Base-by-base conservation (phyloP, 23 red algal genomes). In the Gracilaria gracilis region DNA sequence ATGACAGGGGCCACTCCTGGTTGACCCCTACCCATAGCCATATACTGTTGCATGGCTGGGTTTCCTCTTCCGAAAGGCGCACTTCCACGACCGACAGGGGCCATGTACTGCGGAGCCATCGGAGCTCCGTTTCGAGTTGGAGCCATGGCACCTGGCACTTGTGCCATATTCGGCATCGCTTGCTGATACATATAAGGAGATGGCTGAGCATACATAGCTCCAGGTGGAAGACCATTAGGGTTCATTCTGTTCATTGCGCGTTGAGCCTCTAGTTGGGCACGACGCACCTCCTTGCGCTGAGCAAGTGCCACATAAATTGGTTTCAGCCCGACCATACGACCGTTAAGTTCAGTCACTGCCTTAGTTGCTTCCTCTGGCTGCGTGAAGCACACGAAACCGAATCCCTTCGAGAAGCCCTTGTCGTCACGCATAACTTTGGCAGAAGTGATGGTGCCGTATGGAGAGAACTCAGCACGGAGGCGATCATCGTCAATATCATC, bases 371-470 rank as follows among this genome's bases (percentile, higher is more conserved):
- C 97, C 29, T 96, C 97, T 16, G 94, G 97, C 19, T 89, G 88
- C n/a, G 92, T 86, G 79, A 94, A 99, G 64, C 93, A 95, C 58
- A 99, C 97, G 93, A 99, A 99, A 1, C 97, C 97, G 59, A 99
- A 99, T 39, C 97, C 97, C 29, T 85, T 74, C 33, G 94, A 96
- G 48, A 62, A 40, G 36, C 88, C 95, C 49, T 91, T 88, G 32
- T 99, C 97, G 71, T 99, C 97, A 34, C 93, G 82, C 97, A 99
- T 99, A 23, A 99, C 78, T 66, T 95, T 95, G 29, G 90, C 93
- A 39, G 94, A 96, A 37, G 97, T 99, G 61, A 99, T 95, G 28
- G 94, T 96, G 14, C 97, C 97, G 53, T 94, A 99, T 17, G 70
- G 57, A 6, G 91, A 89, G 61, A 99, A 99, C 78, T 96, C 95